Base-by-base conservation (phyloP, 169 alveolate species). In the Theileria parva region DNA sequence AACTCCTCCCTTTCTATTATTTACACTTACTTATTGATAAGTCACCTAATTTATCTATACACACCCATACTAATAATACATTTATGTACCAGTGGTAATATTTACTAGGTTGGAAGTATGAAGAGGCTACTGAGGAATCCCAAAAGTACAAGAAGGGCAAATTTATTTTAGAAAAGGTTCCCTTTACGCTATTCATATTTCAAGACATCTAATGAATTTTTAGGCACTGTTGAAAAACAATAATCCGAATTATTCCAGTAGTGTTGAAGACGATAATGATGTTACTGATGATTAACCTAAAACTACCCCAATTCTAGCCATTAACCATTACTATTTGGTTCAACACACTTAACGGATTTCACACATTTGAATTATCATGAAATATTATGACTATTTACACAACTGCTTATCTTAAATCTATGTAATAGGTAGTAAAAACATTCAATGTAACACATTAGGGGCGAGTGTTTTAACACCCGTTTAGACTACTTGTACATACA, bases 81-180 rank as follows among this genome's bases (percentile, higher is more conserved):
- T 32, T 55, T 48, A 23, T 9, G 27, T 39, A 5, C 32, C 0
- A 2, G 2, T 48, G 19, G 3, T 70, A 17, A 19, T 25, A 27
- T 15, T 37, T 25, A 27, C 3, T 65, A 83, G 95, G 95, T 39
- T 93, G 96, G 96, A 86, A 87, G 77, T 93, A 93, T 85, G 83
- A 73, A 60, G 94, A 85, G 63, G 93, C 96, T 17, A 78, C 78
- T 44, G 92, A 92, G 57, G 93, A 85, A 34, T 86, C 94, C 5
- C 96, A 93, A 71, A 89, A 90, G 50, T 93, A 93, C 87, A 93
- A 93, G 69, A 77, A 91, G 66, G 96, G 96, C 32, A 93, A 92
- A 65, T 89, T 74, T 65, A 92, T 93, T 27, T 80, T 93, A 21
- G 96, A 93, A 74, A 81, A 79, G 84, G 95, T 86, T 7, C 55